Evolutionary conservation across 306 rosid genomes (phyloP).

Genomic region (Cyclanthera cordifolia): DNA sequence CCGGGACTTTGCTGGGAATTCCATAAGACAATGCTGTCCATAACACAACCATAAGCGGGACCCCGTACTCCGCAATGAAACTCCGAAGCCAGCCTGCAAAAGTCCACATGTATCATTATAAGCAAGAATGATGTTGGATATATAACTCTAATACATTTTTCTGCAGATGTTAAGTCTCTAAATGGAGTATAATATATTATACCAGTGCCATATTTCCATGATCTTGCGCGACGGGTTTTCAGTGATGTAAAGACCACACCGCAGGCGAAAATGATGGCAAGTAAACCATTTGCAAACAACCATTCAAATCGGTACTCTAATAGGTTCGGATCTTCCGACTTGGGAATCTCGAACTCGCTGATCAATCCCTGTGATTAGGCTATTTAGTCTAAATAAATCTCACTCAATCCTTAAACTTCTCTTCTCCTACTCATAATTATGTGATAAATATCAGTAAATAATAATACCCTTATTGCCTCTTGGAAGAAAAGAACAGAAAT

Average conservation of each 20-base stretch:
- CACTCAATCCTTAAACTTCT: background rate
- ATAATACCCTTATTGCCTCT: constrained; percentile 79
- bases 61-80: constrained; percentile 69
- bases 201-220: constrained; percentile 73
- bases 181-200: background rate
- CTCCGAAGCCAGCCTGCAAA: constrained; percentile 54
- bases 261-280: constrained; percentile 50
- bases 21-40: constrained; percentile 67
- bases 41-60: constrained; percentile 59
- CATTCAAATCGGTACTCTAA: constrained; percentile 42
- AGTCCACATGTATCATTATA: background rate
- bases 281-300: constrained; percentile 66
- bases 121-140: background rate
- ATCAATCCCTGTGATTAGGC: constrained; percentile 46
- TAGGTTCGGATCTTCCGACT: constrained; percentile 30
- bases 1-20: constrained; percentile 42
- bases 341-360: constrained; percentile 53
- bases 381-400: background rate
- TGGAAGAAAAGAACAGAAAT: constrained; percentile 73
- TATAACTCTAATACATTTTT: background rate
- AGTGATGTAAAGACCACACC: constrained; percentile 54
- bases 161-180: background rate
- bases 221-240: constrained; percentile 67
- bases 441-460: background rate
- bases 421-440: background rate